Evolutionary conservation across 345 rosid species (phyloP).

Genomic region (Gossypium bickii): DNA sequence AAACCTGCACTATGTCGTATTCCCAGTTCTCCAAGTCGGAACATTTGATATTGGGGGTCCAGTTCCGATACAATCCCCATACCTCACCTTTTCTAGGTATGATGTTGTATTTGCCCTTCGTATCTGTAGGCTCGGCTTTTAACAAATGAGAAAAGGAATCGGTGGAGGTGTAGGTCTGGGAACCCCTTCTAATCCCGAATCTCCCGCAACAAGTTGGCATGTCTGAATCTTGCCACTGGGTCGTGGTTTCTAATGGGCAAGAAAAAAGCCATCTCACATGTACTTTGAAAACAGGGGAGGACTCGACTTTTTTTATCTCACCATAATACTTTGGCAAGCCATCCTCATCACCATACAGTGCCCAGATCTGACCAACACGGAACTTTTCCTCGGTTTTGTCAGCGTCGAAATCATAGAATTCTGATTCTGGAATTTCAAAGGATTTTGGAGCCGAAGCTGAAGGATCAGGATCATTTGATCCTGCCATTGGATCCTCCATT

Average conservation of each 20-base stretch:
- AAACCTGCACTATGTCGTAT: conserved; percentile 62
- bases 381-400: conserved; percentile 45
- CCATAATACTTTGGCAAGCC: conserved; percentile 66
- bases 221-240: conserved; percentile 32
- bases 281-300: conserved; percentile 27
- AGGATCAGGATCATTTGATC: conserved; percentile 16
- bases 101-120: conserved; percentile 29
- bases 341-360: conserved; percentile 61
- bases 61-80: conserved; percentile 54
- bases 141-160: conserved; percentile 38
- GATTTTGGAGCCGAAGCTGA: conserved; percentile 6
- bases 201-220: conserved; percentile 51
- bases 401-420: conserved; percentile 49
- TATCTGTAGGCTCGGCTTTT: conserved; percentile 32
- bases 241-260: conserved; percentile 19
- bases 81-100: conserved; percentile 48
- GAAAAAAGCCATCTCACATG: conserved; percentile 41
- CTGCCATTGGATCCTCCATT: conserved; percentile 17
- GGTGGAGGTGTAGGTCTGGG: conserved; percentile 21
- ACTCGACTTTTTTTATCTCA: conserved; percentile 28
- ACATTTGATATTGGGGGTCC: conserved; percentile 35
- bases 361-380: conserved; percentile 57
- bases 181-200: conserved; percentile 30
- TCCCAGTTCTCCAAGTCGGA: conserved; percentile 50
- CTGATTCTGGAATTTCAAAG: conserved; percentile 40